Evolutionary conservation across 305 asterid genomes (phyloP).

Genomic region (Withania somnifera): DNA sequence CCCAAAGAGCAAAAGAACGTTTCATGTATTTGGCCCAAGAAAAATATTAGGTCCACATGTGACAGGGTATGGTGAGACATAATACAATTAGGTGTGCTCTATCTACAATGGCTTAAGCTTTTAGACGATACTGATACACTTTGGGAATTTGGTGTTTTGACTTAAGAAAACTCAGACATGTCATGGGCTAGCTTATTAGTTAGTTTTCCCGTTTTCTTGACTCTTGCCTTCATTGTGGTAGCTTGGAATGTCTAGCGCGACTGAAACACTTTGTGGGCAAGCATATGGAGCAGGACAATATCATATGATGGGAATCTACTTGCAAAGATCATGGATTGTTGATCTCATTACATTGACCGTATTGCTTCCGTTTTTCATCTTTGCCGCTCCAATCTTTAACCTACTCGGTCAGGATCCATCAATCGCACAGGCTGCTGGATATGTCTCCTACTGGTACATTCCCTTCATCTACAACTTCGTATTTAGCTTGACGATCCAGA

Average conservation of each 20-base stretch:
- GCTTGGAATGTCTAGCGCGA: slow-evolving; percentile 83
- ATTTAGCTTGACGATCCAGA: slow-evolving; percentile 48
- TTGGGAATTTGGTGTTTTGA: neutral
- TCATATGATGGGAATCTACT: slow-evolving; percentile 72
- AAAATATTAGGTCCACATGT: neutral
- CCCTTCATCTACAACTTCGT: slow-evolving; percentile 29
- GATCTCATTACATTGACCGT: slow-evolving; percentile 35
- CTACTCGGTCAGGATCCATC: slow-evolving; percentile 43
- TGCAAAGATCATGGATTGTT: slow-evolving; percentile 68
- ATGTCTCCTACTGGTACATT: slow-evolving; percentile 46
- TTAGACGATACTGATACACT: neutral
- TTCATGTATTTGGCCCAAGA: neutral
- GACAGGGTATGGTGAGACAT: neutral
- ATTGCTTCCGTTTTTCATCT: slow-evolving; percentile 47
- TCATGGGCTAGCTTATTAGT: neutral
- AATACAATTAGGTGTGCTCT: neutral
- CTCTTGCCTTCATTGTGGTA: slow-evolving; percentile 1
- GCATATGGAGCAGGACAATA: slow-evolving; percentile 68
- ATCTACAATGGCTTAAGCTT: neutral
- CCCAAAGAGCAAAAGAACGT: neutral
- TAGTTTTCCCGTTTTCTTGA: neutral
- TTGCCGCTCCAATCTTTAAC: slow-evolving; percentile 36
- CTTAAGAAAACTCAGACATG: neutral
- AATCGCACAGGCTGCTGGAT: slow-evolving; percentile 48
- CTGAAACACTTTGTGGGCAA: slow-evolving; percentile 75